These are phyloP conservation scores for Suillus subluteus DNA, from an alignment of 768 basidiomycete species.

Conservation along the genomic window DNA sequence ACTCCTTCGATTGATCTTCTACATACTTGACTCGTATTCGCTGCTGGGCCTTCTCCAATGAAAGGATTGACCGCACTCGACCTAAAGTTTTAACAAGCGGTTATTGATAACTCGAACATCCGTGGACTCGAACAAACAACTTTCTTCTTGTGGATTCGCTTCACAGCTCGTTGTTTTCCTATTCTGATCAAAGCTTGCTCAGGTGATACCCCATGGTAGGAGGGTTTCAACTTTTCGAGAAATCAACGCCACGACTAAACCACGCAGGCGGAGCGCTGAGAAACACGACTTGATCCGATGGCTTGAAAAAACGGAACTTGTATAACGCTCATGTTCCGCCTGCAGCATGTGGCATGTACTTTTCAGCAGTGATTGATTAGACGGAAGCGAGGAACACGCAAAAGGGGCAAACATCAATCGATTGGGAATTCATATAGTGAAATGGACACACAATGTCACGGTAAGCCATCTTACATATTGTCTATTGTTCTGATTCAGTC, in stretches of 20 bases:
- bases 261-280: not conserved
- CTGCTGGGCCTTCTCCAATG: not conserved
- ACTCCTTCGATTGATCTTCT: constrained; percentile 1
- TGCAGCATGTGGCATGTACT: not conserved
- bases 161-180: not conserved
- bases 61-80: not conserved
- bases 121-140: not conserved
- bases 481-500: not conserved
- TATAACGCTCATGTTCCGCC: not conserved
- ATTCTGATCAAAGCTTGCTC: not conserved
- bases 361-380: not conserved
- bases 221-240: not conserved
- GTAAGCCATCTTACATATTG: not conserved
- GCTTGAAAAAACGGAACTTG: not conserved
- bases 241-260: not conserved
- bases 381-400: constrained; percentile 1
- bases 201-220: not conserved
- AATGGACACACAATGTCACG: not conserved
- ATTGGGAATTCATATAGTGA: not conserved
- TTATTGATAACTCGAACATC: not conserved
- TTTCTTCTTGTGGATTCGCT: not conserved
- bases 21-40: not conserved
- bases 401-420: not conserved
- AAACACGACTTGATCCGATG: not conserved
- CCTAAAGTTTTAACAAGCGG: not conserved